These are phyloP conservation scores for Russula abietina DNA, from an alignment of 768 basidiomycete species.

Conservation along the genomic window DNA sequence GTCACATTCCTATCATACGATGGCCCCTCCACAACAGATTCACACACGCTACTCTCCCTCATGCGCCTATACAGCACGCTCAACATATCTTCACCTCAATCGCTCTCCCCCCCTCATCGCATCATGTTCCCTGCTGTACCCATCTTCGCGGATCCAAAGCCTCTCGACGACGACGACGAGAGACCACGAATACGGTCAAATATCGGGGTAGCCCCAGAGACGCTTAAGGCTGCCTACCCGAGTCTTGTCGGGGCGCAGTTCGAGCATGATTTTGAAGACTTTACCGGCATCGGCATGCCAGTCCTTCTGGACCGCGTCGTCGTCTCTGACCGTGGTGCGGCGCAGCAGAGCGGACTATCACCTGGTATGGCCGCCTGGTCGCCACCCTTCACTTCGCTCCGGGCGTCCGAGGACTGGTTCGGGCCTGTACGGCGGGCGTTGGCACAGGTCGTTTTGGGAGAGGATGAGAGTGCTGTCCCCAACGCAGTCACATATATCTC, in stretches of 20 bases:
- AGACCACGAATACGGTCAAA: conserved; percentile 32
- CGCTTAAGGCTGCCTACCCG: conserved; percentile 68
- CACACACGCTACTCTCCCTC: conserved; percentile 68
- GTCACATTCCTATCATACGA: conserved; percentile 49
- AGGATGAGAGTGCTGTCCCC: conserved; percentile 18
- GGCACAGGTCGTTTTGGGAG: conserved; percentile 42
- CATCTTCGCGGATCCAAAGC: conserved; percentile 51
- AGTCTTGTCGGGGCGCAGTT: conserved; percentile 56
- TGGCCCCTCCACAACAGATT: conserved; percentile 36
- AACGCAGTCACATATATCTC: conserved; percentile 61
- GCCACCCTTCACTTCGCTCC: conserved; percentile 34
- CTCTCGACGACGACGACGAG: conserved; percentile 22
- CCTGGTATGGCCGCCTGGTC: conserved; percentile 30
- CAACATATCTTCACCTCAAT: conserved; percentile 32
- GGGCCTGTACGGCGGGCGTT: conserved; percentile 43
- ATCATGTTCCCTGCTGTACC: conserved; percentile 67
- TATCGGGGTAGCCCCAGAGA: conserved; percentile 27
- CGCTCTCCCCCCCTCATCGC: conserved; percentile 36
- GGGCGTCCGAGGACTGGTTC: conserved; percentile 34
- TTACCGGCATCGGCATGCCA: conserved; percentile 57
- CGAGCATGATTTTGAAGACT: conserved; percentile 72
- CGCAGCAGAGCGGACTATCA: conserved; percentile 30
- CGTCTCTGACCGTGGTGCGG: conserved; percentile 69
- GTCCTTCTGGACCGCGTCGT: conserved; percentile 73
- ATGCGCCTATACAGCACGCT: conserved; percentile 72